Evolutionary conservation across 306 rosid species (phyloP).

Genomic region (Quercus parvula): DNA sequence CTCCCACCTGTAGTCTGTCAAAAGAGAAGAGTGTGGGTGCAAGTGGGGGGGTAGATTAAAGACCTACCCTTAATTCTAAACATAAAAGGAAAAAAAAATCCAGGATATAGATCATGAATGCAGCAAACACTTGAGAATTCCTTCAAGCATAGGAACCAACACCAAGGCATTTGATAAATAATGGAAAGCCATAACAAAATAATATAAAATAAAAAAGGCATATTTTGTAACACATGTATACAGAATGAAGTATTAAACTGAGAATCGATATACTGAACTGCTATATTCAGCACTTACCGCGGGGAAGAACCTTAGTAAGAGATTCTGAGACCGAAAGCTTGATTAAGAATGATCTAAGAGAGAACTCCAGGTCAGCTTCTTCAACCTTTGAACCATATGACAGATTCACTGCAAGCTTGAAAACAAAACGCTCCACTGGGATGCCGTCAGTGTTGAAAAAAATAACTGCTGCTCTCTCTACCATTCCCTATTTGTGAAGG

Average conservation of each 20-base stretch:
- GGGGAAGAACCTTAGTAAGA: constrained; percentile 60
- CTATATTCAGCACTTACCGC: constrained; percentile 33
- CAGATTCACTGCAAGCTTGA: constrained; percentile 63
- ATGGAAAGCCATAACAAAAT: neutral
- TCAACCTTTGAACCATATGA: constrained; percentile 53
- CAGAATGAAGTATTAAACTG: neutral
- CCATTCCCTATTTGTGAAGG: constrained; percentile 55
- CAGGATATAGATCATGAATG: constrained; percentile 10
- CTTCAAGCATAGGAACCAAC: neutral
- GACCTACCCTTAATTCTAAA: neutral
- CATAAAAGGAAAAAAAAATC: constrained; percentile 10
- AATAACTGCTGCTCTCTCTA: constrained; percentile 77
- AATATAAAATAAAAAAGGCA: neutral
- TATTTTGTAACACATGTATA: neutral
- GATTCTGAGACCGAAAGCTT: constrained; percentile 72
- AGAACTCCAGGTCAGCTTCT: constrained; percentile 46
- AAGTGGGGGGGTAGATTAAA: neutral
- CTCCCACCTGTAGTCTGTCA: constrained; percentile 77
- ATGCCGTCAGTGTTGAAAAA: constrained; percentile 48
- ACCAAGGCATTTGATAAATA: constrained; percentile 17
- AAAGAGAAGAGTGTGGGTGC: neutral
- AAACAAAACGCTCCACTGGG: constrained; percentile 70
- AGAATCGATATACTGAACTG: neutral
- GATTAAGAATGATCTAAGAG: constrained; percentile 56
- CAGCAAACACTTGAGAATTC: neutral